phyloP scores from a whole-genome alignment of 2,329 filamentous ascomycete genomes.

The Didymella keratinophila region DNA sequence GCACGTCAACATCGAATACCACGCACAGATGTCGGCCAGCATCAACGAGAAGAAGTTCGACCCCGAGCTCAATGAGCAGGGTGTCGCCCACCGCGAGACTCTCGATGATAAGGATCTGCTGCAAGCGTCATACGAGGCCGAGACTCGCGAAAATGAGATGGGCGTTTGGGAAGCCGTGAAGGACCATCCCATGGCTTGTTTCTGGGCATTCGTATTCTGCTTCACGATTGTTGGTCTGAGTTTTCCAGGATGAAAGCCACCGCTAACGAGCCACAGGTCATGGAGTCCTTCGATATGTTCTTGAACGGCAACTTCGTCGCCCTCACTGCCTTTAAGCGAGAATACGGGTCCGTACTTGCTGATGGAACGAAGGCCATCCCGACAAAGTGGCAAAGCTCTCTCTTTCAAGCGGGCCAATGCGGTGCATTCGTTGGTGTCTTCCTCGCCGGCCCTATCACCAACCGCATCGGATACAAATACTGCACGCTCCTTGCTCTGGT shows the following conservation, averaged over 20 bases:
- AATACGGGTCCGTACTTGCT: slow-evolving; percentile 56
- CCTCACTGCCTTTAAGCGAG: slow-evolving; percentile 57
- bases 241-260: background rate
- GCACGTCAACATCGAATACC: slow-evolving; percentile 13
- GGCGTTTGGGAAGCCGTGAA: slow-evolving; percentile 57
- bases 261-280: slow-evolving; percentile 58
- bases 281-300: slow-evolving; percentile 71
- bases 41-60: slow-evolving; percentile 16
- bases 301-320: slow-evolving; percentile 67
- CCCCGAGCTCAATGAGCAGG: slow-evolving; percentile 21
- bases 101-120: slow-evolving; percentile 34
- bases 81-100: slow-evolving; percentile 26
- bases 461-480: slow-evolving; percentile 65
- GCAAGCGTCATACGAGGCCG: slow-evolving; percentile 61
- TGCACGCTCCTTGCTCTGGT: slow-evolving; percentile 62
- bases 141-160: slow-evolving; percentile 62
- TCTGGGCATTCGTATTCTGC: slow-evolving; percentile 64
- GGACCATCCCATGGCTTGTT: slow-evolving; percentile 61
- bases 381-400: slow-evolving; percentile 65
- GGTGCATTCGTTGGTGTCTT: slow-evolving; percentile 69
- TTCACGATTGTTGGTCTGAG: slow-evolving; percentile 58
- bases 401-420: slow-evolving; percentile 63
- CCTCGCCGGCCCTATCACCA: slow-evolving; percentile 66
- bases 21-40: slow-evolving; percentile 22
- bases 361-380: slow-evolving; percentile 52